Evolutionary conservation across 805 yeast species (phyloP), one percentile per base, ranked within the genome.

Genomic region (Candida tibetensis): DNA sequence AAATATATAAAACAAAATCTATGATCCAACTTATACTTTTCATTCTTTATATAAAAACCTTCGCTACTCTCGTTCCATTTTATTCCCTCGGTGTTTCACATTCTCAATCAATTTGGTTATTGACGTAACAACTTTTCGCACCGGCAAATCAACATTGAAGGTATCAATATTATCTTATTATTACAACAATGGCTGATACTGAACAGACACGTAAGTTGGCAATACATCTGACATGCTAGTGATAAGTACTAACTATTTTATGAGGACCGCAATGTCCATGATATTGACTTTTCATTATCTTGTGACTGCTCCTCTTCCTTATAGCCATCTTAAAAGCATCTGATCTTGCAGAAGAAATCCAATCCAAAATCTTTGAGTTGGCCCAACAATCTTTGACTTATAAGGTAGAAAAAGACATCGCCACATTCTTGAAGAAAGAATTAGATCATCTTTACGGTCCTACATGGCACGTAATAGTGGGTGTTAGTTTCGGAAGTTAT

Each of bases 391-490:
- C 82, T 1, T 59, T 64, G 18, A 51, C 64, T 14, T 66, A 69
- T 49, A 59, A 59, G 27, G 60, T 72, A 12, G 79, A 77, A 40
- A 77, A 77, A 47, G 91, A 84, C 37, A 66, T 83, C 26, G 90
- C 93, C 12, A 72, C 80, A 0, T 66, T 62, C 38, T 60, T 84
- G 43, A 85, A 85, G 64, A 81, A 81, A 48, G 81, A 73, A 45
- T 58, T 84, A 58, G 93, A 85, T 55, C 70, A 72, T 32, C 58
- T 69, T 32, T 76, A 71, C 42, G 91, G 90, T 0, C 74, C 79
- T 19, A 77, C 86, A 28, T 85, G 93, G 95, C 91, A 85, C 56
- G 86, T 82, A 2, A 73, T 85, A 34, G 89, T 83, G 37, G 95
- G 93, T 8, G 81, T 77, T 57, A 81, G 80, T 49, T 85, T 85